Evolutionary conservation across 805 yeast species (phyloP).

Genomic region (Wickerhamiella vanderwaltii): DNA sequence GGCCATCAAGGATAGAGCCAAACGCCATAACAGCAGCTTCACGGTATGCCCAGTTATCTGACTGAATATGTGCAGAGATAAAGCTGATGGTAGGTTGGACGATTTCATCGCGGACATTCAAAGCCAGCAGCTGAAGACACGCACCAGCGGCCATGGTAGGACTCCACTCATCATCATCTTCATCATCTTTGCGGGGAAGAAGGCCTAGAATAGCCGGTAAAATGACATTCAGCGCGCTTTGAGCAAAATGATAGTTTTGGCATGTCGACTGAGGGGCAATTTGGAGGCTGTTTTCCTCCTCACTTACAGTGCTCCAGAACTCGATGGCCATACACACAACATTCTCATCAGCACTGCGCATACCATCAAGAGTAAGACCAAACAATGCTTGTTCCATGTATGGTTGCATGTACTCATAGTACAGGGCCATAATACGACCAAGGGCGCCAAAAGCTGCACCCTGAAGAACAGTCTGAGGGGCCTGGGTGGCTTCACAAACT

Average conservation of each 20-base stretch:
- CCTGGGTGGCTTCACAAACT: conserved; percentile 97
- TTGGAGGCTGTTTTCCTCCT: conserved; percentile 65
- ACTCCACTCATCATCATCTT: conserved; percentile 89
- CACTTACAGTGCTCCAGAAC: conserved; percentile 99
- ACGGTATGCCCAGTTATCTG: conserved; percentile 65
- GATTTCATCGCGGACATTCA: conserved; percentile 73
- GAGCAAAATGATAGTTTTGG: conserved; percentile 66
- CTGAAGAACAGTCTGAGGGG: conserved; percentile 66
- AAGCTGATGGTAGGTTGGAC: conserved; percentile 75
- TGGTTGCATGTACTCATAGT: conserved; percentile 79
- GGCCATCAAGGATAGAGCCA: conserved; percentile 93
- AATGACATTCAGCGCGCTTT: conserved; percentile 70
- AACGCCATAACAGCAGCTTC: conserved; percentile 99
- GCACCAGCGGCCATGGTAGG: conserved; percentile 99
- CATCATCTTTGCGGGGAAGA: conserved; percentile 80
- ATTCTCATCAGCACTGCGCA: conserved; percentile 70
- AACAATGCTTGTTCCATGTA: conserved; percentile 96
- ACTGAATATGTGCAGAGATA: conserved; percentile 60
- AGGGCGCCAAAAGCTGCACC: conserved; percentile 94
- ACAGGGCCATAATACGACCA: conserved; percentile 79
- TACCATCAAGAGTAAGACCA: conserved; percentile 79
- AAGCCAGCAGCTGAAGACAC: conserved; percentile 87
- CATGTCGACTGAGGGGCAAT: conserved; percentile 27
- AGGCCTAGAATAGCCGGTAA: conserved; percentile 73
- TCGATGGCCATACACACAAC: conserved; percentile 98